These are phyloP conservation scores for Amanita rubescens DNA, from an alignment of 768 basidiomycete species.

Conservation along the genomic window DNA sequence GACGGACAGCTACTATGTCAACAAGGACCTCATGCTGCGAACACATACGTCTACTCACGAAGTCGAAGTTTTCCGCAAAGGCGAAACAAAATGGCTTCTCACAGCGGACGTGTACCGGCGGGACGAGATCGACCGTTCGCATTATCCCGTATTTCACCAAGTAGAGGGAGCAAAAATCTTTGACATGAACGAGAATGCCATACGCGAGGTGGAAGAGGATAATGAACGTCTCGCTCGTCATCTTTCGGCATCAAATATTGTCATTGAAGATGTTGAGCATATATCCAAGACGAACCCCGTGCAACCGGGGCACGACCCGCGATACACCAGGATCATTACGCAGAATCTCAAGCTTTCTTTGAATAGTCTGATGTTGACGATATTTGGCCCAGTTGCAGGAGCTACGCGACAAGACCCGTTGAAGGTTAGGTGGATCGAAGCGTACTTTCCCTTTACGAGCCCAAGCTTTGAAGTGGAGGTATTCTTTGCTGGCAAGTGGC, in stretches of 20 bases:
- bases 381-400: constrained; percentile 63
- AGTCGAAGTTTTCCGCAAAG: constrained; percentile 78
- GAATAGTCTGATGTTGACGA: constrained; percentile 73
- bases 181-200: constrained; percentile 43
- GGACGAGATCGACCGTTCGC: constrained; percentile 95
- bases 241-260: constrained; percentile 66
- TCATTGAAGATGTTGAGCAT: constrained; percentile 82
- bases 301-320: constrained; percentile 71
- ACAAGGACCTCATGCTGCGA: constrained; percentile 83
- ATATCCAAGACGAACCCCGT: constrained; percentile 71
- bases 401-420: constrained; percentile 60
- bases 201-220: constrained; percentile 62
- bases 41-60: constrained; percentile 99
- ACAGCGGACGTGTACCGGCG: constrained; percentile 96
- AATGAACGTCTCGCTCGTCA: constrained; percentile 54
- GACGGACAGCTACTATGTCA: constrained; percentile 96
- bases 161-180: constrained; percentile 92
- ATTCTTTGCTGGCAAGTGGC: constrained; percentile 92
- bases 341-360: constrained; percentile 84
- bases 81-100: constrained; percentile 79
- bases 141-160: constrained; percentile 98
- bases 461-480: constrained; percentile 99
- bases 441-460: constrained; percentile 95
- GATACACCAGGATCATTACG: constrained; percentile 65
- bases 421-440: constrained; percentile 93